These are phyloP conservation scores for Lachnellula willkommii DNA, from an alignment of 2,329 filamentous ascomycete species.

Conservation along the genomic window DNA sequence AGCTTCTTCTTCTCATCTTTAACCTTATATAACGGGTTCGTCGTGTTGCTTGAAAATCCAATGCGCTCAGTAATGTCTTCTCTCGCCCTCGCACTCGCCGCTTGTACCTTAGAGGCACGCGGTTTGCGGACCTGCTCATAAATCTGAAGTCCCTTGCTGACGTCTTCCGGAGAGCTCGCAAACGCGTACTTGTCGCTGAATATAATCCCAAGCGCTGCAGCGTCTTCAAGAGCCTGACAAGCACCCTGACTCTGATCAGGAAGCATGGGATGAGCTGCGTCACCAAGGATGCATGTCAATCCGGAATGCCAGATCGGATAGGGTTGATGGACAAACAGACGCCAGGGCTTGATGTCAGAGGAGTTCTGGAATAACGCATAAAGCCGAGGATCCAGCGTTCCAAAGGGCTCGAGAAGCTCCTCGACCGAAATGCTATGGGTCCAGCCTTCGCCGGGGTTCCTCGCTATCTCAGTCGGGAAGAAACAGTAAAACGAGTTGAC, in stretches of 20 bases:
- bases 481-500: slow-evolving; percentile 38
- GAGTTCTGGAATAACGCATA: slow-evolving; percentile 25
- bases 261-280: slow-evolving; percentile 65
- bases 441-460: slow-evolving; percentile 27
- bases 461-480: slow-evolving; percentile 25
- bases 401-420: slow-evolving; percentile 56
- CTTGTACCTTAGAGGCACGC: slow-evolving; percentile 50
- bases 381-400: slow-evolving; percentile 45
- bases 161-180: slow-evolving; percentile 36
- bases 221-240: slow-evolving; percentile 39
- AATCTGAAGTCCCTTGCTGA: slow-evolving; percentile 42
- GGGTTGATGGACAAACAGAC: slow-evolving; percentile 42
- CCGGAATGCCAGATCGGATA: slow-evolving; percentile 52
- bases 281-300: slow-evolving; percentile 53
- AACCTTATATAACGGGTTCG: slow-evolving; percentile 53
- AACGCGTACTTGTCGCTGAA: slow-evolving; percentile 35
- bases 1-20: slow-evolving; percentile 55
- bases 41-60: slow-evolving; percentile 57
- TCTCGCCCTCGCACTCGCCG: slow-evolving; percentile 51
- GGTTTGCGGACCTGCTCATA: slow-evolving; percentile 52
- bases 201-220: slow-evolving; percentile 34
- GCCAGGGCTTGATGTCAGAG: slow-evolving; percentile 29
- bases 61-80: slow-evolving; percentile 61
- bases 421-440: slow-evolving; percentile 38
- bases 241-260: slow-evolving; percentile 61